Evolutionary conservation across 208 protist species (phyloP).

Genomic region (Trypanosoma boissoni): DNA sequence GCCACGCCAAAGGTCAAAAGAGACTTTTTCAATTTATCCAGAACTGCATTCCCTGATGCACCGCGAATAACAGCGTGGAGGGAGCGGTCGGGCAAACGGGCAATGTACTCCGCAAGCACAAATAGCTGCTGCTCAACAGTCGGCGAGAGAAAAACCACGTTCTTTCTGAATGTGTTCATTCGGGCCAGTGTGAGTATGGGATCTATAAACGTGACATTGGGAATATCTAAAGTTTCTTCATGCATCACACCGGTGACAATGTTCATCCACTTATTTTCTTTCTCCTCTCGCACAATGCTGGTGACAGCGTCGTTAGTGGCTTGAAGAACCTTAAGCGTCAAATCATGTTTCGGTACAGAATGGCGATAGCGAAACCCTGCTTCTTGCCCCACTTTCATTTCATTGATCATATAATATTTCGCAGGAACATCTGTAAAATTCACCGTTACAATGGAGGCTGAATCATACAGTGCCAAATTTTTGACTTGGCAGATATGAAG

Average conservation of each 20-base stretch:
- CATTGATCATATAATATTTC: not conserved
- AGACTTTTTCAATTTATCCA: not conserved
- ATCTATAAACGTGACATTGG: slow-evolving; percentile 4
- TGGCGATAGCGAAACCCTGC: not conserved
- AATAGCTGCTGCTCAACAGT: slow-evolving; percentile 14
- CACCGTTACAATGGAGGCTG: too few species aligned
- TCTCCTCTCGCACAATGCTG: not conserved
- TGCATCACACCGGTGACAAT: not conserved
- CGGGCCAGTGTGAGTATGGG: not conserved
- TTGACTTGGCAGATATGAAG: too few species aligned
- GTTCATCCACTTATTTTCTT: not conserved
- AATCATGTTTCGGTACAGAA: not conserved
- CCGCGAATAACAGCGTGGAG: not conserved
- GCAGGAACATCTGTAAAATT: too few species aligned
- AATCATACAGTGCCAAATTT: too few species aligned
- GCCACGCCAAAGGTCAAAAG: slow-evolving; percentile 8
- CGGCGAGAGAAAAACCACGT: slow-evolving; percentile 1
- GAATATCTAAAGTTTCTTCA: not conserved
- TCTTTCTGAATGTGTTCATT: not conserved
- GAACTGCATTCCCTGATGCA: not conserved
- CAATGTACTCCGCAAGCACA: not conserved
- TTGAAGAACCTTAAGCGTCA: not conserved
- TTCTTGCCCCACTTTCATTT: not conserved
- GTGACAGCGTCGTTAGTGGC: not conserved
- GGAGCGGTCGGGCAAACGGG: not conserved